Evolutionary conservation across 768 basidiomycete genomes (phyloP).

Genomic region (Gymnopilus junonius): DNA sequence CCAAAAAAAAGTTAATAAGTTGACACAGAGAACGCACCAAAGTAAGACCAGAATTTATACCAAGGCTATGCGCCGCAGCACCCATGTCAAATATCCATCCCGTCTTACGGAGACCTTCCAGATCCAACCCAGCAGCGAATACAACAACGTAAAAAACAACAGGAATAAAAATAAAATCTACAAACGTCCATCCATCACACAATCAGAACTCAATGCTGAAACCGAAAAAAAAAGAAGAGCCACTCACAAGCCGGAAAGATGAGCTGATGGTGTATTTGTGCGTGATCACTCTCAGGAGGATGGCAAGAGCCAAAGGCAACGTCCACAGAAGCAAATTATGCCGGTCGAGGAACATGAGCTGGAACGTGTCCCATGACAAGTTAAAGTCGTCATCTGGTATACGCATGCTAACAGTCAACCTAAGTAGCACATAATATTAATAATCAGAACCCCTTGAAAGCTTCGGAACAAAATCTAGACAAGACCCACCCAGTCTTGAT

Average conservation of each 20-base stretch:
- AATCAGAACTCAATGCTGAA: background rate
- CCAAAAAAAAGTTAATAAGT: background rate
- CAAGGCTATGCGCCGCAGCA: conserved; percentile 48
- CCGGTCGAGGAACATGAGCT: conserved; percentile 64
- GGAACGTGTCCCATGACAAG: conserved; percentile 66
- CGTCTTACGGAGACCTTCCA: conserved; percentile 56
- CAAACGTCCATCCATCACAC: background rate
- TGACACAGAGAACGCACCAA: conserved; percentile 50
- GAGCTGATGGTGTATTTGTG: conserved; percentile 83
- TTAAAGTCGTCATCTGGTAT: conserved; percentile 80
- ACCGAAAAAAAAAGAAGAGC: background rate
- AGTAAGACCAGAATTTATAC: conserved; percentile 88
- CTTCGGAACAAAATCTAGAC: background rate
- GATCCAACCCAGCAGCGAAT: conserved; percentile 59
- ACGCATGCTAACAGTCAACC: conserved; percentile 84
- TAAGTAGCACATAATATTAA: conserved; percentile 26
- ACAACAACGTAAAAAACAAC: conserved; percentile 84
- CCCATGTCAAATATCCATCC: conserved; percentile 91
- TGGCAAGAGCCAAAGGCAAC: conserved; percentile 76
- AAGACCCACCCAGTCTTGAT: conserved; percentile 80
- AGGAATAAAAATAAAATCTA: conserved; percentile 85
- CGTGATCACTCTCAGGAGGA: conserved; percentile 81
- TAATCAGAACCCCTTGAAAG: background rate
- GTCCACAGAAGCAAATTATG: conserved; percentile 79
- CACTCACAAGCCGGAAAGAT: conserved; percentile 82